Evolutionary conservation across 176 grass and related monocot genomes (phyloP).

Genomic region (Aegilops longissima): DNA sequence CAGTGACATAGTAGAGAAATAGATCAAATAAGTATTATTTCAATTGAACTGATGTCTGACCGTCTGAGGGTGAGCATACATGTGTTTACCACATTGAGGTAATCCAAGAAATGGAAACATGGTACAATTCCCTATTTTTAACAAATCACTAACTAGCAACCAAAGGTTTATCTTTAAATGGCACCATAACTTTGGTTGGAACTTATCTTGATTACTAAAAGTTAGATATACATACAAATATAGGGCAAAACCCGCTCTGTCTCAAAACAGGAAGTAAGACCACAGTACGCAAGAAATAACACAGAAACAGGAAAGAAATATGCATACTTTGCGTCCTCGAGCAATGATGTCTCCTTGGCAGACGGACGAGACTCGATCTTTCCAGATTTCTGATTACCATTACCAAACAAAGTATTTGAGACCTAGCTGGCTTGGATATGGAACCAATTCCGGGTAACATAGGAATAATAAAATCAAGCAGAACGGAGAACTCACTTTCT

Average conservation of each 20-base stretch:
- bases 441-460: conserved; percentile 1
- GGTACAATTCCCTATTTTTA: neutral
- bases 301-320: conserved; percentile 12
- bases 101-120: neutral
- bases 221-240: neutral
- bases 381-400: conserved; percentile 35
- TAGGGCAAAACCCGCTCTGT: neutral
- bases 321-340: conserved; percentile 40
- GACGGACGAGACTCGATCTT: conserved; percentile 23
- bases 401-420: conserved; percentile 24
- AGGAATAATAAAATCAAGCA: neutral
- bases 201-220: neutral
- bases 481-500: conserved; percentile 29
- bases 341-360: conserved; percentile 33
- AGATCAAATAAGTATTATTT: neutral
- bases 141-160: neutral
- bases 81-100: neutral
- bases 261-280: neutral
- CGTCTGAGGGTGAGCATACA: neutral
- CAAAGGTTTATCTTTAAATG: neutral
- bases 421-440: neutral
- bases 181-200: neutral
- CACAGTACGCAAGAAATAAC: neutral
- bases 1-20: neutral
- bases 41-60: neutral